Base-by-base conservation (phyloP, 768 basidiomycete genomes). In the Boletus reticuloceps region DNA sequence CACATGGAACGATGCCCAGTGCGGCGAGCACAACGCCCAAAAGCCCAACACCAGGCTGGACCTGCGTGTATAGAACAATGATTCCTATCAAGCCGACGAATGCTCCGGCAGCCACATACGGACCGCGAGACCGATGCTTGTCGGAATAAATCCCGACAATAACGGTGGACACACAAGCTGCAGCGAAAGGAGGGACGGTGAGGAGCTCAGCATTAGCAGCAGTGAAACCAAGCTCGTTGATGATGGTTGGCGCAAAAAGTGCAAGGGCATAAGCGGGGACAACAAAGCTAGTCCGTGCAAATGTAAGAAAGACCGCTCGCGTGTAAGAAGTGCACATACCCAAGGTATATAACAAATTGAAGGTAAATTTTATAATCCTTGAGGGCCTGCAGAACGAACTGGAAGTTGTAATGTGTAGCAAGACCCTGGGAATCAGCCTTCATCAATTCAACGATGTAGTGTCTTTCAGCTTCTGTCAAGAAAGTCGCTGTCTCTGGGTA, bases 361-460 rank as follows among this genome's bases (percentile, higher is more conserved):
- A 64, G 31, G 49, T 65, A 68, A 17, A 68, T 75, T 59, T 78
- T 77, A 58, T 75, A 77, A 53, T 81, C 80, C 19, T 46, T 66
- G 44, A 80, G 61, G 4, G 81, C 80, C 53, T 81, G 79, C 64
- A 73, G 71, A 38, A 82, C 75, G 51, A 79, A 82, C 42, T 70
- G 74, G 29, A 60, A 69, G 47, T 77, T 61, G 52, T 73, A 80
- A 53, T 79, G 73, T 7, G 77, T 79, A 13, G 77, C 71, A 27
- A 76, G 74, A 45, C 75, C 74, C 49, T 74, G 73, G 1, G 69
- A 58, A 53, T 82, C 80, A 43, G 72, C 67, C 50, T 72, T 72
- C 52, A 82, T 64, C 72, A 78, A 67, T 13, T 72, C 55, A 11
- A 73, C 45, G 13, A 82, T 64, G 42, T 73, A 67, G 31, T 51